Percentiles rank a stretch among this genome's conserved stretches.
Evolutionary conservation across 495 filamentous ascomycete genomes (phyloP).

Genomic region (Xanthoparmelia taractica): DNA sequence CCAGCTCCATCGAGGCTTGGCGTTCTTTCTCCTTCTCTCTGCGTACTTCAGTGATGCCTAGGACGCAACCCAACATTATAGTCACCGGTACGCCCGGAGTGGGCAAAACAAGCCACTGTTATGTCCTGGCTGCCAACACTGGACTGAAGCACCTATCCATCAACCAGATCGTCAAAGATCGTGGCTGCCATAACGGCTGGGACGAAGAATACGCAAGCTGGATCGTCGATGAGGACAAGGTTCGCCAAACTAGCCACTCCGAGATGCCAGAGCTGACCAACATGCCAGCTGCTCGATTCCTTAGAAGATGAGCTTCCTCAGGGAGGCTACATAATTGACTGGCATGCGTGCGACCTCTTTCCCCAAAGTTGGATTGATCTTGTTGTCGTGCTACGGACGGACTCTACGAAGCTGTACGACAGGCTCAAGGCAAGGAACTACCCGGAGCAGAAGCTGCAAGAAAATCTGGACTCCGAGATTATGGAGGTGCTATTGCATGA

Average conservation of each 20-base stretch:
- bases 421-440: constrained; percentile 69
- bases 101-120: constrained; percentile 86
- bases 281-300: constrained; percentile 66
- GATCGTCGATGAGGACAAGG: constrained; percentile 97
- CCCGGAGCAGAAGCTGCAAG: constrained; percentile 77
- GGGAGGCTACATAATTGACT: constrained; percentile 91
- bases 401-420: constrained; percentile 75
- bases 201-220: constrained; percentile 78
- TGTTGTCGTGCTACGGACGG: constrained; percentile 80
- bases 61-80: constrained; percentile 77
- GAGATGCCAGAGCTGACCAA: not conserved
- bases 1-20: not conserved
- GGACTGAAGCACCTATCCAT: constrained; percentile 80
- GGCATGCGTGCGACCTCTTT: constrained; percentile 97
- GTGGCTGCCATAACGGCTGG: constrained; percentile 72
- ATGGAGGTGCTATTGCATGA: constrained; percentile 92
- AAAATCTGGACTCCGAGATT: constrained; percentile 96
- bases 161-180: constrained; percentile 83
- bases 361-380: constrained; percentile 91
- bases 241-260: constrained; percentile 26
- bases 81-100: constrained; percentile 93
- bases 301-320: constrained; percentile 73
- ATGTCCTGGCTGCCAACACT: constrained; percentile 62
- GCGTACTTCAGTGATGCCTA: constrained; percentile 31
- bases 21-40: no score